Base-by-base conservation (phyloP, 768 basidiomycete species). In the Xanthoconium purpureum region DNA sequence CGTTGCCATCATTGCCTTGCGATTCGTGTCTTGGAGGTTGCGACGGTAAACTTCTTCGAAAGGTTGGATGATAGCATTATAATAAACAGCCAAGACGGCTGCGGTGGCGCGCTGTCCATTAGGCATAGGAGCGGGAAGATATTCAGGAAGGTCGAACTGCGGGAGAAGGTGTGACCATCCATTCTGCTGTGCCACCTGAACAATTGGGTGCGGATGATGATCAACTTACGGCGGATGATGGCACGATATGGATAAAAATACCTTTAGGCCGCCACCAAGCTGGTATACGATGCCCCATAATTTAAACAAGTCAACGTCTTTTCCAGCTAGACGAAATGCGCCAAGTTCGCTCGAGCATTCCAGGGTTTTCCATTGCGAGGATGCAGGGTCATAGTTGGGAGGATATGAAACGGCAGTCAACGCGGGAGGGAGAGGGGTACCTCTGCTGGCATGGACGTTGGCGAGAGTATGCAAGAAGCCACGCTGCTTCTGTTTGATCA, bases 261-360 rank as follows among this genome's bases (percentile, higher is more conserved):
- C 91, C 64, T 78, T 82, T 58, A 73, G 69, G 17, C 76, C 75
- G 30, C 90, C 90, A 28, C 91, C 91, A 36, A 73, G 63, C 59
- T 83, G 78, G 55, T 73, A 73, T 44, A 89, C 85, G 40, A 82
- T 58, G 13, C 76, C 77, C 84, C 87, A 92, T 11, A 93, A 72
- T 65, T 79, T 87, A 70, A 87, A 85, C n/a, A 93, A 69, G 66
- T 89, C 86, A 44, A 93, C 73, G 62, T 91, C 89, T 68, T 80
- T 87, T 17, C 87, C 88, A 3, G 84, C 87, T 18, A 93, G 65
- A 47, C 83, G 82, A 69, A 92, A 77, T 39, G 78, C 73, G 33
- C 91, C 91, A 12, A 78, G 61, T 59, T 88, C 87, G 11, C 64
- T 61, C 53, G 84, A 80, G 29, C 80, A 75, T 56, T 91, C 88